These are phyloP conservation scores for Gilbertella persicaria DNA, from an alignment of 371 early-diverging fungal genomes.

Conservation along the genomic window DNA sequence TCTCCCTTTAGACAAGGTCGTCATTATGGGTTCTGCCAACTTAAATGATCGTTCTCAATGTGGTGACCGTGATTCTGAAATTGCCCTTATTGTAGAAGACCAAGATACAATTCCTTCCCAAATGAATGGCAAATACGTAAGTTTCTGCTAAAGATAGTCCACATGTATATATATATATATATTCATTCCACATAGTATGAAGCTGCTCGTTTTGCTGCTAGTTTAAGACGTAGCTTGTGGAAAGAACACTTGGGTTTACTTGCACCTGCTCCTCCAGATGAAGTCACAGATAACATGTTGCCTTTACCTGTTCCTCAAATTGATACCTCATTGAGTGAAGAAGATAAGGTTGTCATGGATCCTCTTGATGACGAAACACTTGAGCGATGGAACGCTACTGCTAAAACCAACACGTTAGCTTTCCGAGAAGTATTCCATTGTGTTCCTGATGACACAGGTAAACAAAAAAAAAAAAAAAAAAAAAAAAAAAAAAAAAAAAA, in stretches of 20 bases:
- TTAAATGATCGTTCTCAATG: conserved; percentile 91
- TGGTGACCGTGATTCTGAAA: conserved; percentile 92
- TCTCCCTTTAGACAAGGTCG: conserved; percentile 72
- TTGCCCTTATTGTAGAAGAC: conserved; percentile 84
- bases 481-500: too few species aligned
- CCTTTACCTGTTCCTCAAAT: conserved; percentile 48
- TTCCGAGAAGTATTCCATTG: conserved; percentile 77
- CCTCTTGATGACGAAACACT: conserved; percentile 63
- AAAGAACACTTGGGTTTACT: conserved; percentile 85
- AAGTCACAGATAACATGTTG: conserved; percentile 53
- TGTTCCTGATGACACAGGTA: conserved; percentile 74
- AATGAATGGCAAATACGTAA: conserved; percentile 74
- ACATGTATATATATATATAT: neutral
- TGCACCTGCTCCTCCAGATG: conserved; percentile 44
- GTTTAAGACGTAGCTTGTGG: conserved; percentile 78
- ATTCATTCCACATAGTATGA: conserved; percentile 38
- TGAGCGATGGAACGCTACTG: conserved; percentile 55
- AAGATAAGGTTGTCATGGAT: conserved; percentile 53
- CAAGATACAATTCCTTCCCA: conserved; percentile 62
- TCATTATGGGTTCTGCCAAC: conserved; percentile 91
- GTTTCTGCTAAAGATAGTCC: conserved; percentile 2
- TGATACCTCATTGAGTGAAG: conserved; percentile 34
- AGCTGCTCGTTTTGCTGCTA: conserved; percentile 69
- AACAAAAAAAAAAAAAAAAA: neutral
- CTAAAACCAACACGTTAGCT: conserved; percentile 59